These are phyloP conservation scores for Trichomonascaceae sp. DNA, from an alignment of 1,139 yeast genomes.

Conservation along the genomic window DNA sequence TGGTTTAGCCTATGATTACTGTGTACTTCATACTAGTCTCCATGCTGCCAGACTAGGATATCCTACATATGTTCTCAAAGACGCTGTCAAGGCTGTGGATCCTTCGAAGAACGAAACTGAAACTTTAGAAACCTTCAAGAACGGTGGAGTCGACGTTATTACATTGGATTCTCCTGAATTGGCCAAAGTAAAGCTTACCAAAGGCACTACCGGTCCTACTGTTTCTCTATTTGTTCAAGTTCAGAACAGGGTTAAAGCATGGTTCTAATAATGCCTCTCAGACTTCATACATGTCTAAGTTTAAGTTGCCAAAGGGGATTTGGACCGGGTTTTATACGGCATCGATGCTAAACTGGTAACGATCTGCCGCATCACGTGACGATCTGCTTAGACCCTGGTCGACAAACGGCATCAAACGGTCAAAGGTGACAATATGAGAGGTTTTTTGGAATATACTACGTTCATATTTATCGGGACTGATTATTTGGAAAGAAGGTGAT, in stretches of 20 bases:
- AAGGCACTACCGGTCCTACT: not conserved
- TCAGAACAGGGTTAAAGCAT: not conserved
- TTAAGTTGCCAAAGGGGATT: not conserved
- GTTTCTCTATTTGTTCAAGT: not conserved
- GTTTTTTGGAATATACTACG: too few relatives aligned
- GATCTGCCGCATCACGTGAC: not conserved
- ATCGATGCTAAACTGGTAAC: not conserved
- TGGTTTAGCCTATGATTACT: constrained; percentile 82
- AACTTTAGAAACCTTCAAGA: not conserved
- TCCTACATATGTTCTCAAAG: constrained; percentile 53
- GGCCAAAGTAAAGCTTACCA: not conserved
- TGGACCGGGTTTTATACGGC: not conserved
- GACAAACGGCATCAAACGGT: not conserved
- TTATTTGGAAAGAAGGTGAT: too few relatives aligned
- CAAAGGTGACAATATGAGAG: not conserved
- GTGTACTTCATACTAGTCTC: constrained; percentile 70
- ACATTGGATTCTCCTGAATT: not conserved
- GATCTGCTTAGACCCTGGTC: not conserved
- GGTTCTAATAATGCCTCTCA: not conserved
- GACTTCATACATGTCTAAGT: too few relatives aligned
- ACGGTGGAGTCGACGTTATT: constrained; percentile 3
- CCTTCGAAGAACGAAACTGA: constrained; percentile 8
- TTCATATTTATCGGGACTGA: too few relatives aligned
- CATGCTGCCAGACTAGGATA: constrained; percentile 62
- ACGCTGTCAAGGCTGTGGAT: constrained; percentile 47